phyloP scores from a whole-genome alignment of 345 rosid genomes.

The Microcos paniculata region DNA sequence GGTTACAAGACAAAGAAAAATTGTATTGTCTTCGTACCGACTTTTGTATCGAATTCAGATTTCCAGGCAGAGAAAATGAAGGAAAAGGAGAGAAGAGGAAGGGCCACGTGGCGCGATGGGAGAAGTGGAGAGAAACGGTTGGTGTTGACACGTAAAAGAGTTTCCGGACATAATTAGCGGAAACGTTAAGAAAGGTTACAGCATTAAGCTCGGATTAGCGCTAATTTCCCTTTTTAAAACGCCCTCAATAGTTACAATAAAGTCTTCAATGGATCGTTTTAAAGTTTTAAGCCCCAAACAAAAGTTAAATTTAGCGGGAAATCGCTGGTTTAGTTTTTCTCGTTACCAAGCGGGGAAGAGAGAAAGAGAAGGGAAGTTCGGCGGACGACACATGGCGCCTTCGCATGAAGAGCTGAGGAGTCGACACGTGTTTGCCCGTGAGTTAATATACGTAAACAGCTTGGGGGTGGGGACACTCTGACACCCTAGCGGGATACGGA shows the following conservation, averaged over 20 bases:
- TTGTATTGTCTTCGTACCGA: neutral
- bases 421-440: conserved; percentile 13
- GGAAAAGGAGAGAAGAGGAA: neutral
- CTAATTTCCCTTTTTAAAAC: conserved; percentile 17
- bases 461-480: neutral
- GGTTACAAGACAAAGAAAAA: neutral
- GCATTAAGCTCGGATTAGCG: conserved; percentile 38
- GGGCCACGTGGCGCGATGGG: conserved; percentile 41
- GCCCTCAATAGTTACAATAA: neutral
- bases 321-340: neutral
- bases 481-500: conserved; percentile 1
- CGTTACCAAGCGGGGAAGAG: neutral
- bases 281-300: neutral
- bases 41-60: conserved; percentile 8
- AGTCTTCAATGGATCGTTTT: neutral
- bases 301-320: conserved; percentile 32
- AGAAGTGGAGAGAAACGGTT: conserved; percentile 22
- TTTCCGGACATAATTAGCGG: conserved; percentile 13
- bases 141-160: conserved; percentile 35
- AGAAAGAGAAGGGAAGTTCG: neutral
- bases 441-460: neutral
- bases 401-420: neutral
- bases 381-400: conserved; percentile 23
- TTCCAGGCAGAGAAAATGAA: conserved; percentile 10
- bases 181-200: conserved; percentile 26